Base-by-base conservation (phyloP, 108 stramenopile species). In the Nitzschia sp. region DNA sequence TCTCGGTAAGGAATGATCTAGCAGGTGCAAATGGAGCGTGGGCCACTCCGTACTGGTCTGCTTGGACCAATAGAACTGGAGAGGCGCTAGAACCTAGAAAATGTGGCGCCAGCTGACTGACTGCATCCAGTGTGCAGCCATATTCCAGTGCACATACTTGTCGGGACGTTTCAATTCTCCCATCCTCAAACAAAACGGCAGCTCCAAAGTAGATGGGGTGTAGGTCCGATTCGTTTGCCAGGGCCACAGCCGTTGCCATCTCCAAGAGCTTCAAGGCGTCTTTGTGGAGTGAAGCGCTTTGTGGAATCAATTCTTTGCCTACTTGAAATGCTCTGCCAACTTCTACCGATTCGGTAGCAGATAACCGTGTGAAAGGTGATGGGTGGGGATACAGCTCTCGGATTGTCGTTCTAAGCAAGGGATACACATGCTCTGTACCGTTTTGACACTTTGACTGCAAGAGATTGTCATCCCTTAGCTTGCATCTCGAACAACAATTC, bases 11-110 rank as follows among this genome's bases (percentile, higher is more conserved):
- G 63, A 89, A 88, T 9, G 86, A 76, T 12, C 94, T 83, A 7
- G 84, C 90, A 24, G 75, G 76, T 10, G 91, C 94, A 71, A 92
- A 95, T 0, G 91, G 94, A 25, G 88, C 77, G 76, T 95, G 94
- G 5, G 82, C 79, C 9, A 95, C 76, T 11, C 89, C 94, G 69
- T 80, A 92, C 56, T 95, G 91, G 80, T 95, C 94, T 42, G 78
- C 83, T 60, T 88, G 86, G 0, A 88, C 87, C 15, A 95, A 24
- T 19, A 68, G 71, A 25, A 75, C 52, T 2, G 73, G 70, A 26
- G 42, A 42, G 51, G 67, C 24, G 56, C 25, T 11, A 54, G 64
- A 50, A 60, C 73, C 40, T 63, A 56, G 50, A 59, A 70, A 69
- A 75, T 82, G 38, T 10, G 58, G 65, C 10, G 79, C 83, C 37